Evolutionary conservation across 2,329 filamentous ascomycete species (phyloP), one percentile per base, ranked within the genome.

Genomic region (Fusarium sp.): DNA sequence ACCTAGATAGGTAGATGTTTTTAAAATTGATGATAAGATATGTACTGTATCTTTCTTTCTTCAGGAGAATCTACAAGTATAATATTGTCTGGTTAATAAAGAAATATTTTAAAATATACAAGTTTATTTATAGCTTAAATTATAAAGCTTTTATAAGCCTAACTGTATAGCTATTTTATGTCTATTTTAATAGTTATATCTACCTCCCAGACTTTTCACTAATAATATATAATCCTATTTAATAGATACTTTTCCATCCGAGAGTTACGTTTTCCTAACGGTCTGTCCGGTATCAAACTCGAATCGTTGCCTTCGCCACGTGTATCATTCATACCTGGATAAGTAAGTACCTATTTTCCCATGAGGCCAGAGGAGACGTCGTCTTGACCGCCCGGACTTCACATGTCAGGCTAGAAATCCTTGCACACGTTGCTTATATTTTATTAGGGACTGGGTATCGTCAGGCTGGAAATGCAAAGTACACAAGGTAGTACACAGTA

Each of bases 221-320:
- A 25, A 25, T 66, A 55, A 57, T 62, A 45, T 36, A 47, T 52
- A 61, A 62, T 65, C 61, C 67, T 43, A 53, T 13, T 9, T 10
- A 31, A 13, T 31, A 9, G 9, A 31, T 35, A 31, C 46, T 23
- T 31, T 33, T 42, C 15, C 23, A 29, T 46, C 33, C 45, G 15
- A 8, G 41, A 36, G 35, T 42, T 43, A 25, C 21, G 31, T 39
- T 29, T 36, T 33, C 13, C 27, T 27, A 9, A 35, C 49, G 61
- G 48, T 36, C 33, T 48, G 46, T 25, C 52, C 48, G 37, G 36
- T 19, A 35, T 25, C 4, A 25, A 8, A 6, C 23, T 25, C 8
- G 23, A 25, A 6, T 25, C 8, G 8, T 25, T 5, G 23, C 23
- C 23, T 25, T 8, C 6, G 7, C 29, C 29, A 31, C 29, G 29